Conservation (phyloP, 164 flowering plant genomes). For the Chimonanthus praecox region DNA sequence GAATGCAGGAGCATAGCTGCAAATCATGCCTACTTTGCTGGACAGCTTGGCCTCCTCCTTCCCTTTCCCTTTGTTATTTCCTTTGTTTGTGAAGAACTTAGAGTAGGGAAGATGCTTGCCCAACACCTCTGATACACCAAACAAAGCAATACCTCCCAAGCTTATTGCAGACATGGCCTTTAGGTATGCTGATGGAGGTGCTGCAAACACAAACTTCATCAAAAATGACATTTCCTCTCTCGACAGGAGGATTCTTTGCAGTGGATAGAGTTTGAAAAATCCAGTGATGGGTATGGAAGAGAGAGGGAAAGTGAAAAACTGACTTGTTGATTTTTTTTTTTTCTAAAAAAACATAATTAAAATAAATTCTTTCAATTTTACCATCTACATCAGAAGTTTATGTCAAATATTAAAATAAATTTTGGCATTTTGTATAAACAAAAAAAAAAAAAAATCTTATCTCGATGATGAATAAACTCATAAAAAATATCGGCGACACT, state of each 20-base stretch:
- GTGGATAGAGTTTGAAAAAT: too few relatives aligned
- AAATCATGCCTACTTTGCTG: conserved; percentile 46
- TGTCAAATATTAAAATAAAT: too few relatives aligned
- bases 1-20: conserved; percentile 44
- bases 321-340: too few relatives aligned
- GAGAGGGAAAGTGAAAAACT: too few relatives aligned
- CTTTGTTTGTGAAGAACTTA: conserved; percentile 25
- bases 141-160: conserved; percentile 12
- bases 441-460: too few relatives aligned
- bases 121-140: conserved; percentile 39
- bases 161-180: conserved; percentile 31
- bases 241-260: not conserved
- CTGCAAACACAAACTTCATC: conserved; percentile 25
- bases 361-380: too few relatives aligned
- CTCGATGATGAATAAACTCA: too few relatives aligned
- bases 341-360: too few relatives aligned
- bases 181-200: conserved; percentile 37
- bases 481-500: too few relatives aligned
- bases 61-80: not conserved
- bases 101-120: conserved; percentile 57
- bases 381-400: too few relatives aligned
- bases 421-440: too few relatives aligned
- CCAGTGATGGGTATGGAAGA: too few relatives aligned
- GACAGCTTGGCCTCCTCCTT: conserved; percentile 9
- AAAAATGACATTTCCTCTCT: conserved; percentile 6